Conservation (phyloP, 768 basidiomycete genomes). For the Lactifluus rugatus region DNA sequence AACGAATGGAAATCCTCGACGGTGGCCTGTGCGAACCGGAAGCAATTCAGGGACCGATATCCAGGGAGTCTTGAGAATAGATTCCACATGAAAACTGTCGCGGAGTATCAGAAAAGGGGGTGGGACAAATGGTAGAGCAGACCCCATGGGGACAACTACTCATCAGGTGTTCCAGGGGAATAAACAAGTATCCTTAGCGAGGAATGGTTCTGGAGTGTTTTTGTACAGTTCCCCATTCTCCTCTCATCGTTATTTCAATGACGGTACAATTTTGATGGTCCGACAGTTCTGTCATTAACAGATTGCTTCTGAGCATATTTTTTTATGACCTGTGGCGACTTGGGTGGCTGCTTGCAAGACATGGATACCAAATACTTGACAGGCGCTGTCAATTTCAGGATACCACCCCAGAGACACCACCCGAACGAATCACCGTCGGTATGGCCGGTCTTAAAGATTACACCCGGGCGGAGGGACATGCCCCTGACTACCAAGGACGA, state of each 20-base stretch:
- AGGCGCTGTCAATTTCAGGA: background rate
- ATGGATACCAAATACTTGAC: background rate
- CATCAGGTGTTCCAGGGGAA: background rate
- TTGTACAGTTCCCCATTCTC: background rate
- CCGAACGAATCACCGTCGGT: background rate
- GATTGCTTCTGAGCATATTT: background rate
- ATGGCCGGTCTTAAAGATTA: background rate
- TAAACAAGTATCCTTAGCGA: background rate
- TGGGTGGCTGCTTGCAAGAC: background rate
- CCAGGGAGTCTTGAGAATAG: background rate
- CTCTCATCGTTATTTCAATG: background rate
- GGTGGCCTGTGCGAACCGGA: background rate
- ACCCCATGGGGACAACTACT: background rate
- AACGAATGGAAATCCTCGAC: background rate
- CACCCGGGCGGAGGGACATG: background rate
- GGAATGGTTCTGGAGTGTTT: background rate
- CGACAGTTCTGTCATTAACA: background rate
- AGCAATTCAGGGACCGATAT: background rate
- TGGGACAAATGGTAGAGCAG: background rate
- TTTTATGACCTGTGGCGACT: background rate
- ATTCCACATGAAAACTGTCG: background rate
- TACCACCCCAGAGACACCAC: too few relatives aligned
- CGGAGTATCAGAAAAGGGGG: background rate
- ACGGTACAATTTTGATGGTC: background rate
- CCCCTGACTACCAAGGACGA: background rate